Evolutionary conservation across 73 alveolate species (phyloP), one percentile per base, ranked within the genome.

Genomic region (Tetrahymena elliotti): DNA sequence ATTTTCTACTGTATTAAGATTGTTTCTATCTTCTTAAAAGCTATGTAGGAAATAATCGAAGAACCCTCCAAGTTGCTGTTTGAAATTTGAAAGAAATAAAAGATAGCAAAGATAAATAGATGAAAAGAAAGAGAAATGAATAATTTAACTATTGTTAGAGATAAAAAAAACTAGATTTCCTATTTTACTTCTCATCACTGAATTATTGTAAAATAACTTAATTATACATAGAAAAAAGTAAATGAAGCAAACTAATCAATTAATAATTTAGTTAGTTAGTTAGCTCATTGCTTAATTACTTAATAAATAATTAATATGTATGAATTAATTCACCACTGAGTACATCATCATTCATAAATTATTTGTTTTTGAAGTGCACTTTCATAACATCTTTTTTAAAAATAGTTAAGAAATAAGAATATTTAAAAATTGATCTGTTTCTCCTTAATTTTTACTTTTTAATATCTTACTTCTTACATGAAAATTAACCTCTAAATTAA

Each of bases 1-100:
- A n/a, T n/a, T n/a, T n/a, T n/a, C n/a, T n/a, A n/a, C n/a, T n/a
- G n/a, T n/a, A n/a, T n/a, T n/a, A n/a, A n/a, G n/a, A n/a, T n/a
- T n/a, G 98, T 97, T 38, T 97, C 95, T 37, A 97, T 97, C 24
- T 97, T 97, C 96, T 97, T 16, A 93, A 96, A 92, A 84, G 93
- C 38, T 93, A 95, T 35, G 93, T n/a, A 96, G 83, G 96, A 95
- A 88, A 38, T 94, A 39, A 84, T 97, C 92, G 97, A 97, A 96
- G 98, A 97, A 93, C 97, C 97, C 52, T 83, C 95, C 40, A 94
- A 94, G 92, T 35, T 94, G 35, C 47, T 94, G 47, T 92, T 94
- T 40, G 96, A 94, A 20, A 38, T 94, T 35, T 94, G 96, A 94
- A 31, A 68, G 88, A n/a, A 68, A 68, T 27, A 68, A 68, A 18